Evolutionary conservation across 306 rosid genomes (phyloP), one percentile per base, ranked within the genome.

Genomic region (Dicorynia guianensis): DNA sequence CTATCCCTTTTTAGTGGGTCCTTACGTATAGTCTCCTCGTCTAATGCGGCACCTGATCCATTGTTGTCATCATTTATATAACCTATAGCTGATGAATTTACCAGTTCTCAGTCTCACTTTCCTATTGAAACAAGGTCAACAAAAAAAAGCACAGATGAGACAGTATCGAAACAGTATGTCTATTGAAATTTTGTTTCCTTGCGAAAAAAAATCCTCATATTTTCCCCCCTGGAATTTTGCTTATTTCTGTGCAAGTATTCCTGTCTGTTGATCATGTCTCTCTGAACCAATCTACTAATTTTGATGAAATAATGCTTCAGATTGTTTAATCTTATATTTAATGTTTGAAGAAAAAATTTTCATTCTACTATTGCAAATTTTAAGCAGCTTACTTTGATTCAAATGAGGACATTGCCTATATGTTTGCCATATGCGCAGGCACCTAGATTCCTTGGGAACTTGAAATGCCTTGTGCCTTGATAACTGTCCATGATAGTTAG

Each of bases 1-100:
- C 98, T 86, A 63, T 90, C 96, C 74, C 96, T 92, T 55, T 92
- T 95, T 48, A 91, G 96, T 35, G 85, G 93, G 14, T 90, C 97
- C 49, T 85, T 92, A 53, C 83, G 89, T 87, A 67, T 82, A 84
- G 77, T 88, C 71, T 80, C 96, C 57, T 85, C 96, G 0, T 89
- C 97, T 62, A 92, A 87, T 85, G 86, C 89, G 17, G 91, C 89
- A 20, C 83, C 96, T 9, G 98, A 94, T 87, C 98, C 97, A 7
- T 72, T 93, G 84, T 77, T 95, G 78, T 86, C 96, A 20, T 92
- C 97, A 39, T 95, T 92, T 71, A 92, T 95, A 78, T 79, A 79
- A 76, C 98, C 98, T 46, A 20, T 95, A 89, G 83, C 86, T 66
- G 92, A 92, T 78, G 98, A 92, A 77, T 72, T 85, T 63, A 60